A percentile compares a stretch with the other conserved stretches of the same genome.
Conservation (phyloP, 73 alveolate genomes). For the Tetrahymena malaccensis region DNA sequence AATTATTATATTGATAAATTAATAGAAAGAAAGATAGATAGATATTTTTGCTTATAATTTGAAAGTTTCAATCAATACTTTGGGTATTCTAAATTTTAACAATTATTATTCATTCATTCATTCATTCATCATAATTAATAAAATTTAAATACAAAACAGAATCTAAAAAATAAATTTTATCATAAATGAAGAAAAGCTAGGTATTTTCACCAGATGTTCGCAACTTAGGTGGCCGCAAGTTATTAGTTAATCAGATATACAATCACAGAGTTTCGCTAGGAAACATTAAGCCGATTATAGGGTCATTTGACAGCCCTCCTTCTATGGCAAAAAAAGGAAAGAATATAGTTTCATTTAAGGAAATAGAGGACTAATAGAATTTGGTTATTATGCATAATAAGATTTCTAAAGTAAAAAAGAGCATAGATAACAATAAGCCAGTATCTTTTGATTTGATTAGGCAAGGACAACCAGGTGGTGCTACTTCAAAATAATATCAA, state of each 20-base stretch:
- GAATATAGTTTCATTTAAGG: neutral
- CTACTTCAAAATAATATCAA: neutral
- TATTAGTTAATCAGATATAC: neutral
- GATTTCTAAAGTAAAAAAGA: neutral
- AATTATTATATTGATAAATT: too few relatives aligned
- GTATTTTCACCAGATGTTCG: neutral
- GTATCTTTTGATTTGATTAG: neutral
- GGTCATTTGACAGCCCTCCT: neutral
- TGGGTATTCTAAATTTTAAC: neutral
- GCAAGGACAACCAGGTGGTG: neutral
- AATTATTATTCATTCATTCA: neutral
- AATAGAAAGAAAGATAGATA: neutral
- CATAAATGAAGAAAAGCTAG: neutral
- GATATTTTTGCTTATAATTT: neutral
- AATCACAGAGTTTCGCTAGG: neutral
- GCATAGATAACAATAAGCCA: neutral
- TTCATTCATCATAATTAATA: neutral
- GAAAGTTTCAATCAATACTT: neutral
- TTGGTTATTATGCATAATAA: neutral
- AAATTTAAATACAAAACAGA: neutral
- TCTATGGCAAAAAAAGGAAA: neutral
- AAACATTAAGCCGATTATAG: neutral
- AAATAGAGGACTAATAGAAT: neutral
- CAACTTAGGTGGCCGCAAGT: neutral
- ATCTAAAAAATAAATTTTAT: neutral